Evolutionary conservation across 1,284 basidiomycete species (phyloP).

Genomic region (Rhizopogon parksii): DNA sequence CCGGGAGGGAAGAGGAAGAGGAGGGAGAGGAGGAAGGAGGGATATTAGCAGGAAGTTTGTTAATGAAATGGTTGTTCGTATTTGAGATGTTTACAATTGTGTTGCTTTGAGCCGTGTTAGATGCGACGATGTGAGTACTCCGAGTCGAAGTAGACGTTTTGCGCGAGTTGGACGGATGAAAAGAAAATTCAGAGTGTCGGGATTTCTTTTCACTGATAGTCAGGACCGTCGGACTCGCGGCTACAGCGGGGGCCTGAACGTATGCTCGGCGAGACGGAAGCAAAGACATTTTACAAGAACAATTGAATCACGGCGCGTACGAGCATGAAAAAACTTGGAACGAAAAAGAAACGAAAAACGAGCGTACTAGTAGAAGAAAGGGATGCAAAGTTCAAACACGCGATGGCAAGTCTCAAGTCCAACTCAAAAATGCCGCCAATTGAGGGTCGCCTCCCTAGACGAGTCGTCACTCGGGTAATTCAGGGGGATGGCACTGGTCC

Average conservation of each 20-base stretch:
- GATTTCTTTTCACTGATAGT: conserved; percentile 14
- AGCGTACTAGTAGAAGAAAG: not conserved
- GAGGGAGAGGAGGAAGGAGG: conserved; percentile 13
- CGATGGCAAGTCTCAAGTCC: not conserved
- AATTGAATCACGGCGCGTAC: conserved; percentile 6
- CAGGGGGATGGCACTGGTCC: not conserved
- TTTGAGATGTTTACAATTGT: conserved; percentile 11
- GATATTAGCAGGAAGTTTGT: conserved; percentile 9
- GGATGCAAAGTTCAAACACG: not conserved
- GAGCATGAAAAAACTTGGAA: not conserved
- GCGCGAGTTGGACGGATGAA: conserved; percentile 6
- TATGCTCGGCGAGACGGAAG: conserved; percentile 16
- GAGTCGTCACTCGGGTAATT: conserved; percentile 2
- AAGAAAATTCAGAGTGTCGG: conserved; percentile 19
- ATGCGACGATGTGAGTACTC: not conserved
- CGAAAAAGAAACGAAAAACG: not conserved
- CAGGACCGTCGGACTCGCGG: conserved; percentile 20
- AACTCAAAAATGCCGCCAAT: not conserved
- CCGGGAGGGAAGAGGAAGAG: conserved; percentile 17
- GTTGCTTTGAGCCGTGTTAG: conserved; percentile 5
- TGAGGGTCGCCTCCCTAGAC: not conserved
- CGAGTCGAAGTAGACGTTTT: conserved; percentile 8
- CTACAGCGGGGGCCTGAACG: conserved; percentile 25
- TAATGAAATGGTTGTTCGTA: conserved; percentile 1
- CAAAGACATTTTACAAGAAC: conserved; percentile 14